Base-by-base conservation (phyloP, 441 rosid genomes). In the Bocquillonia castaneifolia region DNA sequence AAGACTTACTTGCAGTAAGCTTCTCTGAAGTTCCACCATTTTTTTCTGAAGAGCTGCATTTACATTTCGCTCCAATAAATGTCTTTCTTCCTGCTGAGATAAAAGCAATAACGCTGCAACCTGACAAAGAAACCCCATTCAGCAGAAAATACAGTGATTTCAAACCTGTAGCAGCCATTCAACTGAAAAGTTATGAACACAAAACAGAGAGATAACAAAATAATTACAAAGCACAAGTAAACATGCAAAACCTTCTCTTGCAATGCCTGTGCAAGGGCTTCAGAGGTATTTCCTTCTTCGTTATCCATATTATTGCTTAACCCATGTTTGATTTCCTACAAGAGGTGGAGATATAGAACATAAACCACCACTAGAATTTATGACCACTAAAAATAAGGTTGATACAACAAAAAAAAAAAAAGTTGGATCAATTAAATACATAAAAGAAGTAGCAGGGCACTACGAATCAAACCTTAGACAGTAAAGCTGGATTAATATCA, bases 11-110 rank as follows among this genome's bases (percentile, higher is more conserved):
- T 90, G 98, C 70, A 88, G 75, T 70, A 95, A 82, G 78, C 84
- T 95, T 79, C 93, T 83, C 74, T 90, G 93, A 71, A 95, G 95
- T 81, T 92, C 98, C 63, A 86, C 98, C 64, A 83, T 71, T 81
- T 85, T 95, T 77, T 85, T 83, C 80, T 82, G 91, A 68, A 95
- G 98, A 76, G 91, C 97, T 62, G 76, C 83, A 72, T 82, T 84
- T 69, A 89, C 88, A 82, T 95, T 95, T 80, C 77, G 88, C 80
- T 90, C 97, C 74, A 92, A 82, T 69, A 90, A 80, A 83, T 92
- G 96, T 72, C 98, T 83, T 82, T 92, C 99, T 70, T 90, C 99
- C 78, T 92, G 90, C 80, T 95, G 98, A 10, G 99, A 92, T 73
- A 95, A 66, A 76, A 95, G 96, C 69, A 95, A 74, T 44, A 95